Percentiles rank a stretch among this genome's conserved stretches.
phyloP scores from a whole-genome alignment of 2,329 filamentous ascomycete species.

The Neospermospora avenae region DNA sequence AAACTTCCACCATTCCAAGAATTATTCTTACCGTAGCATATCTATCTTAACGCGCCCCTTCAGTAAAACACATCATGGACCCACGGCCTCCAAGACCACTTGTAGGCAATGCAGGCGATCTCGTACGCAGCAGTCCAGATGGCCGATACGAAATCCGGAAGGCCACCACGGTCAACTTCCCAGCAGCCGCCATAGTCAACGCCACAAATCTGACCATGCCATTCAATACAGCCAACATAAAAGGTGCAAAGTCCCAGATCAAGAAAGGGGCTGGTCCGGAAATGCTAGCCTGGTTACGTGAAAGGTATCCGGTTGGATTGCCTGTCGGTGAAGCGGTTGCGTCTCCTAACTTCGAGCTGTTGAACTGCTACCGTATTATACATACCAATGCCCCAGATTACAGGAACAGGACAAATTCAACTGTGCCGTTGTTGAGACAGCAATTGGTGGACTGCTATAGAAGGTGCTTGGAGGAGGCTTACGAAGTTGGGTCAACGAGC shows the following conservation, averaged over 20 bases:
- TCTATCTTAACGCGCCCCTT: neutral
- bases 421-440: slow-evolving; percentile 10
- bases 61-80: neutral
- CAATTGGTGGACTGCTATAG: slow-evolving; percentile 16
- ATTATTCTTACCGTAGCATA: neutral
- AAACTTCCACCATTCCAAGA: neutral
- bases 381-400: slow-evolving; percentile 14
- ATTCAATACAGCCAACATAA: neutral
- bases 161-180: slow-evolving; percentile 8
- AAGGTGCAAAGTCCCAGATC: slow-evolving; percentile 1
- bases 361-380: slow-evolving; percentile 10
- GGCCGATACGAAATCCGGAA: slow-evolving; percentile 5
- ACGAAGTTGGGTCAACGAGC: slow-evolving; percentile 1
- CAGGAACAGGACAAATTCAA: neutral
- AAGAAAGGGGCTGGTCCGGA: neutral
- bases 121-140: slow-evolving; percentile 7
- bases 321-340: slow-evolving; percentile 9
- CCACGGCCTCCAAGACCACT: neutral
- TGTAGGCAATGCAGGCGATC: slow-evolving; percentile 1
- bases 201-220: slow-evolving; percentile 1
- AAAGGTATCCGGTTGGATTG: neutral
- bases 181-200: slow-evolving; percentile 13
- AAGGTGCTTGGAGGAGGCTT: slow-evolving; percentile 13
- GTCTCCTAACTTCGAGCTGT: slow-evolving; percentile 4
- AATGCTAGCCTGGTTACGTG: neutral